Evolutionary conservation across 2,329 filamentous ascomycete species (phyloP).

Genomic region (Leptographium flavum): DNA sequence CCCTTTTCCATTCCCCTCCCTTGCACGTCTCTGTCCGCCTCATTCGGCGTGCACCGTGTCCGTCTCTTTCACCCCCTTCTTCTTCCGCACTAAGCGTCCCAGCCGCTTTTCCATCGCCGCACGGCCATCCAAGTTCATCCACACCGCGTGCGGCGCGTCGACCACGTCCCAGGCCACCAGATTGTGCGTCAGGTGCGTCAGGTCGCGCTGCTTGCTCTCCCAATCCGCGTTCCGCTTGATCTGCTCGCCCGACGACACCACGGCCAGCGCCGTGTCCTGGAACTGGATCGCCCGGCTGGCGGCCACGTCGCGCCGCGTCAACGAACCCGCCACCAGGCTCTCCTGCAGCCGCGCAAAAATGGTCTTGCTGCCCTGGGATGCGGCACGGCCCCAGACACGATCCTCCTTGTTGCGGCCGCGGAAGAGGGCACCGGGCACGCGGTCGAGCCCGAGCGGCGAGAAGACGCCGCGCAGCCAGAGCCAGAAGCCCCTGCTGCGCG

Average conservation of each 20-base stretch:
- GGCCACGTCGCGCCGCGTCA: slow-evolving; percentile 70
- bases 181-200: slow-evolving; percentile 67
- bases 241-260: slow-evolving; percentile 70
- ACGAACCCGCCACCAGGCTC: slow-evolving; percentile 69
- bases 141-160: slow-evolving; percentile 74
- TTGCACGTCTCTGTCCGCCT: neutral
- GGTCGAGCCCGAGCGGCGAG: slow-evolving; percentile 74
- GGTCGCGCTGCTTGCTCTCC: slow-evolving; percentile 72
- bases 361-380: slow-evolving; percentile 67
- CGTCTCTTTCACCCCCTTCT: slow-evolving; percentile 56
- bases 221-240: slow-evolving; percentile 54
- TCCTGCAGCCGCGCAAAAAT: slow-evolving; percentile 91
- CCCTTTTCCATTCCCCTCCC: neutral
- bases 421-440: slow-evolving; percentile 68
- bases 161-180: slow-evolving; percentile 76
- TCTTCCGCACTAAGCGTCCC: no score
- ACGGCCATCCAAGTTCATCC: slow-evolving; percentile 60
- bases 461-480: slow-evolving; percentile 79
- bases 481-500: slow-evolving; percentile 58
- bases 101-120: slow-evolving; percentile 67
- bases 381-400: slow-evolving; percentile 66
- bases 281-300: slow-evolving; percentile 69
- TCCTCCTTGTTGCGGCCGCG: slow-evolving; percentile 67
- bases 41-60: slow-evolving; percentile 6
- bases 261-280: slow-evolving; percentile 57